Conservation (phyloP, 139 green algal species). For the Parachlorella kessleri region DNA sequence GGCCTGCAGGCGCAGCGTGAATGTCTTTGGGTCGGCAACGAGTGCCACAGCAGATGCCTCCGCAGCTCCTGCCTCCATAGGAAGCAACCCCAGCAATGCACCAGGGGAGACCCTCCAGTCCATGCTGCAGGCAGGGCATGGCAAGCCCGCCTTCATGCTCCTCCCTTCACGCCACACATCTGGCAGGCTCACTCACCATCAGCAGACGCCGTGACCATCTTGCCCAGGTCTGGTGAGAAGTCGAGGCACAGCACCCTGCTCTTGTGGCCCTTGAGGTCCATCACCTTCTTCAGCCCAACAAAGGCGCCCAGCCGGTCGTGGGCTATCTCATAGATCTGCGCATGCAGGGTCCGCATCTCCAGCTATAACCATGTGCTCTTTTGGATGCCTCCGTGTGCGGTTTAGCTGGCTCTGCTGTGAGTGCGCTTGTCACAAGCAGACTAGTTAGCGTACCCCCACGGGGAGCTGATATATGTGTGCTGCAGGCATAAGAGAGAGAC, state of each 20-base stretch:
- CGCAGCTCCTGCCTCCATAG: background rate
- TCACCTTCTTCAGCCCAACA: conserved; percentile 35
- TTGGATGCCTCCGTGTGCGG: no score
- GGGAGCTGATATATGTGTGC: no score
- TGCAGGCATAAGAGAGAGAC: no score
- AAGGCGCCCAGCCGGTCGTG: conserved; percentile 33
- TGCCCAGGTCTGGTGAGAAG: conserved; percentile 47
- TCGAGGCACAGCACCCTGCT: conserved; percentile 39
- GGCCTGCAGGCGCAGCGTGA: background rate
- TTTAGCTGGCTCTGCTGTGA: no score
- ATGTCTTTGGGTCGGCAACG: background rate
- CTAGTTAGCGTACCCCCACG: no score
- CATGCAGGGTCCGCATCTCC: background rate
- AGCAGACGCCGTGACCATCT: conserved; percentile 38
- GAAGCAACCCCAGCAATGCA: background rate
- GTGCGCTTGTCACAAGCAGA: no score
- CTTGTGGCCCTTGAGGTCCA: conserved; percentile 50
- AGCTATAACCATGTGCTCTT: no score
- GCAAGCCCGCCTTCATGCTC: no score
- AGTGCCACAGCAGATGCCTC: background rate
- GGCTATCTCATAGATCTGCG: conserved; percentile 45
- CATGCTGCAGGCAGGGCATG: no score
- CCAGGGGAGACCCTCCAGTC: background rate
- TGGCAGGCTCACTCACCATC: conserved; percentile 28
- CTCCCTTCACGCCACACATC: no score